These are phyloP conservation scores for Nitzschia sp. DNA, from an alignment of 108 stramenopile genomes.

Conservation along the genomic window DNA sequence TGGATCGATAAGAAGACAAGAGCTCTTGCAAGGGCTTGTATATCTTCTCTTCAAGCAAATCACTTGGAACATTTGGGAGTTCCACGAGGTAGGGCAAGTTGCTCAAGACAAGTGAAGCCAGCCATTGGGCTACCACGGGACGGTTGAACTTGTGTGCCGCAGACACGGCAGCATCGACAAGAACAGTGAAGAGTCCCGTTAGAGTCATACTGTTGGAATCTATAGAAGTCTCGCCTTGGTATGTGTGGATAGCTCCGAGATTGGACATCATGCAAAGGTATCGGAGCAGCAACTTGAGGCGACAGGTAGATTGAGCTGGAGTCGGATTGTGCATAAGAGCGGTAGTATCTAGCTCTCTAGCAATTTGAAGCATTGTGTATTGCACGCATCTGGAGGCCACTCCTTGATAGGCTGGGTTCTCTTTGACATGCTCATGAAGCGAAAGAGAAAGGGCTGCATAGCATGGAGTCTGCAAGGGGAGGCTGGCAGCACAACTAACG, in stretches of 20 bases:
- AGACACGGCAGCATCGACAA: slow-evolving; percentile 30
- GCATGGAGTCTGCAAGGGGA: slow-evolving; percentile 74
- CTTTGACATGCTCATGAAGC: slow-evolving; percentile 48
- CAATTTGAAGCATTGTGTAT: slow-evolving; percentile 51
- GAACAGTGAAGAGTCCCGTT: slow-evolving; percentile 22
- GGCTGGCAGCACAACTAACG: slow-evolving; percentile 55
- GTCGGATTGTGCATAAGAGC: slow-evolving; percentile 14
- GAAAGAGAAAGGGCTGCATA: slow-evolving; percentile 80
- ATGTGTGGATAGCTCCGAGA: slow-evolving; percentile 49
- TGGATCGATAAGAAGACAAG: slow-evolving; percentile 37
- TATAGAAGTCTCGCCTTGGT: slow-evolving; percentile 11
- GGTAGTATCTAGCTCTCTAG: slow-evolving; percentile 59
- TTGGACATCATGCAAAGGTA: slow-evolving; percentile 68
- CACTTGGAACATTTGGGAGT: slow-evolving; percentile 16
- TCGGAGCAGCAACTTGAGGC: slow-evolving; percentile 61
- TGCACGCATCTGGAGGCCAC: slow-evolving; percentile 62
- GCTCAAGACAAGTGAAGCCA: slow-evolving; percentile 58
- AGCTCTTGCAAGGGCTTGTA: slow-evolving; percentile 33
- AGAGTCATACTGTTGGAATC: slow-evolving; percentile 32
- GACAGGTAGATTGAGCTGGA: slow-evolving; percentile 21
- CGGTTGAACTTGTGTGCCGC: slow-evolving; percentile 18
- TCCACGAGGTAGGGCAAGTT: slow-evolving; percentile 60
- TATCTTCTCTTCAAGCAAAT: slow-evolving; percentile 27
- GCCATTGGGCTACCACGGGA: slow-evolving; percentile 19
- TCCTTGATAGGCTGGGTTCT: slow-evolving; percentile 25